Conservation (phyloP, 192 early-diverging fungal species). For the Dissophora globulifera region DNA sequence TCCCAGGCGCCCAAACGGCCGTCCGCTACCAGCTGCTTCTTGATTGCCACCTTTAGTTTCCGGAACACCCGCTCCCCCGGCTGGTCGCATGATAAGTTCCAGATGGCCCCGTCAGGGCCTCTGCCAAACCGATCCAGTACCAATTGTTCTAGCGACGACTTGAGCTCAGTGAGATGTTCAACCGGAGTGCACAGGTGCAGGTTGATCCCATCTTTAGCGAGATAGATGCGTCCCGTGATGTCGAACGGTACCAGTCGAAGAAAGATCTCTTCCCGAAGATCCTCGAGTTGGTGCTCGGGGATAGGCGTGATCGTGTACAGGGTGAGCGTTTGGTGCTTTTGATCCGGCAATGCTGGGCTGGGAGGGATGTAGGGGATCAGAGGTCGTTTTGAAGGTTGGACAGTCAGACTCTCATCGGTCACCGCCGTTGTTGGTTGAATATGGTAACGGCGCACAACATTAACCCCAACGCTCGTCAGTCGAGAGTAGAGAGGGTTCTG, state of each 20-base stretch:
- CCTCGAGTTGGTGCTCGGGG: slow-evolving; percentile 19
- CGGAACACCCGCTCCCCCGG: slow-evolving; percentile 62
- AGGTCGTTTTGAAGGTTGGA: not conserved
- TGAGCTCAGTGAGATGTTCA: slow-evolving; percentile 47
- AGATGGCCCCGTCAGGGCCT: slow-evolving; percentile 35
- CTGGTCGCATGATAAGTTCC: slow-evolving; percentile 72
- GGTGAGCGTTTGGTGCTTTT: slow-evolving; percentile 55
- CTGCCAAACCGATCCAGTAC: slow-evolving; percentile 33
- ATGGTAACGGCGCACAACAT: not conserved
- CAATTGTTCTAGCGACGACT: slow-evolving; percentile 26
- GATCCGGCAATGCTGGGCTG: slow-evolving; percentile 4
- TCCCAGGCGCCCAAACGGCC: slow-evolving; percentile 12
- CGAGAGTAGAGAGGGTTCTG: no score
- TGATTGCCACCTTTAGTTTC: slow-evolving; percentile 73
- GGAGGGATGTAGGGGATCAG: slow-evolving; percentile 29
- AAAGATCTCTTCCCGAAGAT: slow-evolving; percentile 53
- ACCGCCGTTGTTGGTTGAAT: not conserved
- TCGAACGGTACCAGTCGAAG: slow-evolving; percentile 53
- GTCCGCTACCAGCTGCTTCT: slow-evolving; percentile 57
- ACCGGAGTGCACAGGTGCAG: slow-evolving; percentile 75
- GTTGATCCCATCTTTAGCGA: slow-evolving; percentile 80
- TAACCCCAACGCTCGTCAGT: no score
- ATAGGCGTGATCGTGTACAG: slow-evolving; percentile 63
- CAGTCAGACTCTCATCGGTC: not conserved
- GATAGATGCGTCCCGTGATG: slow-evolving; percentile 79